Evolutionary conservation across 257 asterid genomes (phyloP), one percentile per base, ranked within the genome.

Genomic region (Fraxinus pennsylvanica): DNA sequence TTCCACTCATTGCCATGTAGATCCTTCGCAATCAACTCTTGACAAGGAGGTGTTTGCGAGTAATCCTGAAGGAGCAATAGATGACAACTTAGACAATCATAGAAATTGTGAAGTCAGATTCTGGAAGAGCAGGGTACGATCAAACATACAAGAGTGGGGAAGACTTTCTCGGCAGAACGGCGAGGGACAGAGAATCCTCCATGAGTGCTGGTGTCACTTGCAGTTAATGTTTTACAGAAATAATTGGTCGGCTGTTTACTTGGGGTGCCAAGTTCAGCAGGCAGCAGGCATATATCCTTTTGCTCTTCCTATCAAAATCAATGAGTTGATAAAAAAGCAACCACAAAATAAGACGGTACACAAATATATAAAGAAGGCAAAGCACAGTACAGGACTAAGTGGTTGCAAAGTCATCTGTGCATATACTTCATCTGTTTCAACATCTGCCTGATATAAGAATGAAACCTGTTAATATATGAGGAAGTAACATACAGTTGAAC

Each of bases 111-210:
- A 33, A 65, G 57, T 14, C 17, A 66, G 9, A 25, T 41, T 38
- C 8, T 22, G 61, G 36, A 27, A 22, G 66, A 38, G 43, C 43
- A 38, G 43, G 43, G 2, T 71, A 45, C 6, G 57, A 72, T 52
- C 78, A 74, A 43, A 83, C 96, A 30, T 81, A 94, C 98, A 81
- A 94, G 97, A 76, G 98, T 92, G 79, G 98, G 98, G 27, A 94
- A 94, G 78, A 94, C 97, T 94, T 94, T 94, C 86, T 94, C 98
- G 71, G 98, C 98, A 41, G 98, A 94, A 83, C 98, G 90, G 39
- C 98, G 97, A 81, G 98, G 98, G 67, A 94, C 98, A 65, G 98
- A 94, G 83, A 94, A 94, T 82, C 98, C 98, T 74, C 98, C 98
- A 86, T 94, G 98, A 68, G 98, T 94, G 80, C 98, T 94, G 30